Evolutionary conservation across 1,284 basidiomycete species (phyloP), one percentile per base, ranked within the genome.

Genomic region (Lentinula novae-zelandiae): DNA sequence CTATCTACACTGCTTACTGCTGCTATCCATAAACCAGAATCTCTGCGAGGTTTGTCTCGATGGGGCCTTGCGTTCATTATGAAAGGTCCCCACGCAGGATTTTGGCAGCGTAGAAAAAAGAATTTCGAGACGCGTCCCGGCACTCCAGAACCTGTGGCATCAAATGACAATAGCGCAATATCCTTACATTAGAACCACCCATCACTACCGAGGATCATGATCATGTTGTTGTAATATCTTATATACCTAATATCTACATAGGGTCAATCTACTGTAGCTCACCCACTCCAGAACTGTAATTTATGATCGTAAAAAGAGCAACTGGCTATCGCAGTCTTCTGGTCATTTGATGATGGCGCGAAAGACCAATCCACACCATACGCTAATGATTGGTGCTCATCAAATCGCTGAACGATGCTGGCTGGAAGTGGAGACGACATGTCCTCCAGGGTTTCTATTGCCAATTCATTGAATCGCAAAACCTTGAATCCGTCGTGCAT

Each of bases 401-500:
- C 87, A 67, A 94, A 95, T 13, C 85, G 81, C 62, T 79, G 83
- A 2, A 81, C 67, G 48, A 90, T 73, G 39, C 77, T 69, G 57
- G 76, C 75, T 8, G 39, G n/a, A n/a, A 5, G 13, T 8, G 53
- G 9, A 27, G 5, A 17, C 27, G 46, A 27, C 9, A 54, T 36
- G 9, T 42, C 40, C 34, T 51, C 36, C 31, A 36, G 9, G 15
- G 13, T 8, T 17, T 68, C 63, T 12, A 62, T 61, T 34, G 62
- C 60, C 57, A 62, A 63, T 46, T 66, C 63, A 44, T 57, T 61
- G 63, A 90, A 83, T 1, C 73, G 77, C 38, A 95, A 73, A 6
- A 96, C 80, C 68, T 96, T 96, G 82, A 95, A 96, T 1, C 97
- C 96, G 64, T 93, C 95, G 70, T 98, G 96, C 97, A 99, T 99